phyloP scores from a whole-genome alignment of 108 stramenopile genomes.

The Skeletonema menzelii region DNA sequence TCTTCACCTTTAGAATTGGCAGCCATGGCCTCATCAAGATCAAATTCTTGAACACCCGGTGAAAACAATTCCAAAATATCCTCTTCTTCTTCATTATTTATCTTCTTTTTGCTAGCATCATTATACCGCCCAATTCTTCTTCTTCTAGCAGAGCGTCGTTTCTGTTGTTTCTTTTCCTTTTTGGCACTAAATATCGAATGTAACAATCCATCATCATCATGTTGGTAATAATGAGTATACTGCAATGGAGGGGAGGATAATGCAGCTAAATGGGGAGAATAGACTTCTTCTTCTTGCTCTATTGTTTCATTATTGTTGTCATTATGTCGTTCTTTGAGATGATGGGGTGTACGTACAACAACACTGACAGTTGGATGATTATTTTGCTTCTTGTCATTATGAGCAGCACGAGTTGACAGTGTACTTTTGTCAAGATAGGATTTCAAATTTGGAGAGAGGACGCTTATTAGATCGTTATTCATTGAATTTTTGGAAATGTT shows the following conservation, averaged over 20 bases:
- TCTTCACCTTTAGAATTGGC: no score
- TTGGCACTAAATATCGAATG: not conserved
- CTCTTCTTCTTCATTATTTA: not conserved
- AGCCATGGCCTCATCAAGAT: not conserved
- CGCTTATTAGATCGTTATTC: not conserved
- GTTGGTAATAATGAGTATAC: not conserved
- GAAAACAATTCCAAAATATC: not conserved
- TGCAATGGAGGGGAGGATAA: no score
- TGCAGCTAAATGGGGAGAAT: no score
- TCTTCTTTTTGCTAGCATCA: not conserved
- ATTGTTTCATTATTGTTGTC: not conserved
- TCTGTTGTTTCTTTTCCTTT: not conserved
- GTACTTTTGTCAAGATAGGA: not conserved
- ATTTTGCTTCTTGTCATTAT: no score
- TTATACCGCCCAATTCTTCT: not conserved
- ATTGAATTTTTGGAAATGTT: no score
- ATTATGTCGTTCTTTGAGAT: no score
- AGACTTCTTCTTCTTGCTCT: no score
- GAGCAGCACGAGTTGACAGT: no score
- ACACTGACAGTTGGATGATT: not conserved
- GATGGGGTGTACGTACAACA: not conserved
- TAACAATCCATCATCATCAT: not conserved
- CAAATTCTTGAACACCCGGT: not conserved
- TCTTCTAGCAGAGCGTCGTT: not conserved
- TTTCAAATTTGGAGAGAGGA: not conserved